Conservation (phyloP, 768 basidiomycete species). For the Solioccasus polychromus region DNA sequence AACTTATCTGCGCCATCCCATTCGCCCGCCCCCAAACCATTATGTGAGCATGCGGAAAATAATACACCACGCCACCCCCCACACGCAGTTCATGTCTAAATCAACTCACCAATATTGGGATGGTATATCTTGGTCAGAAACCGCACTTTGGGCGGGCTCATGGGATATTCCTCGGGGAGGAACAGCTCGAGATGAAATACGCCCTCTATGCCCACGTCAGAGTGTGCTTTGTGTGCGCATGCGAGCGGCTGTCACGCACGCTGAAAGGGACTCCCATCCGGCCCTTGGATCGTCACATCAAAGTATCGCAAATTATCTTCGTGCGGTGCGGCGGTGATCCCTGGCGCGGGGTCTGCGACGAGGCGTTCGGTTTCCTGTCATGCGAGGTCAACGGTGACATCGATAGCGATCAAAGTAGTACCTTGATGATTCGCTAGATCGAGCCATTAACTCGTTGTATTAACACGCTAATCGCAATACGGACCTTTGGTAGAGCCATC, state of each 20-base stretch:
- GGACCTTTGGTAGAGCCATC: conserved; percentile 39
- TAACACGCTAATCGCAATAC: not conserved
- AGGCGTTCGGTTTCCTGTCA: conserved; percentile 94
- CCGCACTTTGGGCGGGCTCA: conserved; percentile 98
- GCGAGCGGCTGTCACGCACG: conserved; percentile 44
- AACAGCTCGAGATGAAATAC: conserved; percentile 96
- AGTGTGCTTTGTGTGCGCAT: not conserved
- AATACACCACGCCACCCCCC: conserved; percentile 14
- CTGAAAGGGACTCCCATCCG: conserved; percentile 89
- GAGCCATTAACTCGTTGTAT: conserved; percentile 5
- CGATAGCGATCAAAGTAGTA: conserved; percentile 21
- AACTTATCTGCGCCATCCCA: conserved; percentile 73
- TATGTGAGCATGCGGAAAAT: conserved; percentile 21
- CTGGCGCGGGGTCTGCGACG: conserved; percentile 94
- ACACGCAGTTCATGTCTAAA: not conserved
- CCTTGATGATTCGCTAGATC: conserved; percentile 53
- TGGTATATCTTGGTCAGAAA: conserved; percentile 99
- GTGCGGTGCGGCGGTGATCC: conserved; percentile 92
- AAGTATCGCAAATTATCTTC: conserved; percentile 99
- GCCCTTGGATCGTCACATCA: conserved; percentile 95
- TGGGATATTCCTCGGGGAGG: conserved; percentile 98
- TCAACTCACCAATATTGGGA: conserved; percentile 90
- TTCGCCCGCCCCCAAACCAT: conserved; percentile 15
- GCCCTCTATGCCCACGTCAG: conserved; percentile 57
- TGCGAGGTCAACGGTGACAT: conserved; percentile 20